phyloP scores from a whole-genome alignment of 2,329 filamentous ascomycete genomes.

The Grosmannia huntii region DNA sequence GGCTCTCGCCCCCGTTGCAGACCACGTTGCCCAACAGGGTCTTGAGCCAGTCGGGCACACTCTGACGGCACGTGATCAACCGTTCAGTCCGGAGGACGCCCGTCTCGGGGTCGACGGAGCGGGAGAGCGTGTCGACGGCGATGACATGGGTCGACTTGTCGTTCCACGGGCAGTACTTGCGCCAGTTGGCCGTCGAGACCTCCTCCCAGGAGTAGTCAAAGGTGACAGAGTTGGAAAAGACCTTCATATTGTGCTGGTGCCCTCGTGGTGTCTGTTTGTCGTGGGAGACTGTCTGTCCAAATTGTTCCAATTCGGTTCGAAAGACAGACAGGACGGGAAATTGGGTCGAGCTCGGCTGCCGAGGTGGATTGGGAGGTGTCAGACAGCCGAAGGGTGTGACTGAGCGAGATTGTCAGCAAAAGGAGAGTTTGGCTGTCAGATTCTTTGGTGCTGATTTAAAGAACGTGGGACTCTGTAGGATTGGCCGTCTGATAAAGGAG shows the following conservation, averaged over 20 bases:
- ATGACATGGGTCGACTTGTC: conserved; percentile 95
- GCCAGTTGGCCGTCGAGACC: conserved; percentile 95
- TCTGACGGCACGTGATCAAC: conserved; percentile 49
- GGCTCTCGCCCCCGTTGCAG: conserved; percentile 49
- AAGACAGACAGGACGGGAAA: not conserved
- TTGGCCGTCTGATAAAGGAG: not conserved
- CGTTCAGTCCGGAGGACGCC: conserved; percentile 50
- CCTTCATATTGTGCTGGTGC: conserved; percentile 56
- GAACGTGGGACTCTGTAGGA: not conserved
- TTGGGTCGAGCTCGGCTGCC: not conserved
- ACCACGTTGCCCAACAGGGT: conserved; percentile 60
- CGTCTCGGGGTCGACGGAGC: conserved; percentile 42
- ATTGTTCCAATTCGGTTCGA: not conserved
- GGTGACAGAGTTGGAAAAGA: conserved; percentile 80
- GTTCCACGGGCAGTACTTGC: conserved; percentile 98
- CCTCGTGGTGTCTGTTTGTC: not conserved
- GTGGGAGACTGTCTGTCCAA: not conserved
- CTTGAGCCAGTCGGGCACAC: conserved; percentile 67
- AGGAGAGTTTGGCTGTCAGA: not conserved
- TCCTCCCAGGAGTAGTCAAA: conserved; percentile 99
- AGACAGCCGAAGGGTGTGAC: not conserved
- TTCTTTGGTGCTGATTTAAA: not conserved
- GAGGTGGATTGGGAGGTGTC: not conserved
- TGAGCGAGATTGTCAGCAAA: not conserved
- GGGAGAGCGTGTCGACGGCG: conserved; percentile 83